A percentile compares a stretch with the other conserved stretches of the same genome.
phyloP scores from a whole-genome alignment of 345 rosid species.

The Clausena lansium region DNA sequence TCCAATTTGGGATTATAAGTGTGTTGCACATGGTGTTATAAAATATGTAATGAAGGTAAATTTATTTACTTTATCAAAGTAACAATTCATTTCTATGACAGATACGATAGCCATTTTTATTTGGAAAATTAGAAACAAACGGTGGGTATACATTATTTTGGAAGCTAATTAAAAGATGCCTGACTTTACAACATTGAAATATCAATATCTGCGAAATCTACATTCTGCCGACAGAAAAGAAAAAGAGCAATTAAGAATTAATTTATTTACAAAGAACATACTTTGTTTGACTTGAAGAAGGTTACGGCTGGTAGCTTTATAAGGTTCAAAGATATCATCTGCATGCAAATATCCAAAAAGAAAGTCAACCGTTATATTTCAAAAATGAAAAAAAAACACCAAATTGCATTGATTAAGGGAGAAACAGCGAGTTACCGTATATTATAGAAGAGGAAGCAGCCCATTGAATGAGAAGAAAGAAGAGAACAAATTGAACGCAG shows the following conservation, averaged over 20 bases:
- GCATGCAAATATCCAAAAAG: slow-evolving; percentile 11
- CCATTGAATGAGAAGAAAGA: slow-evolving; percentile 29
- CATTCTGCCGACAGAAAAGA: not conserved
- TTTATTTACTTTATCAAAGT: not conserved
- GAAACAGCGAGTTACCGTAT: slow-evolving; percentile 31
- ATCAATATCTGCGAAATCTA: not conserved
- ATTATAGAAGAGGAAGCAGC: slow-evolving; percentile 34
- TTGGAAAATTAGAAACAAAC: not conserved
- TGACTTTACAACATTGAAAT: not conserved
- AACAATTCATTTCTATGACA: not conserved
- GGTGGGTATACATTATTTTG: not conserved
- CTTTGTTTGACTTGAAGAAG: slow-evolving; percentile 68
- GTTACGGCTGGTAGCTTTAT: slow-evolving; percentile 43
- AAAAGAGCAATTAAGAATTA: not conserved
- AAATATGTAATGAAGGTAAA: not conserved
- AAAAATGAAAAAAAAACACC: too few species aligned
- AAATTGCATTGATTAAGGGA: not conserved
- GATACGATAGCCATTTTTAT: not conserved
- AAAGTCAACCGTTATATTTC: not conserved
- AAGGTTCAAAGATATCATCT: slow-evolving; percentile 48
- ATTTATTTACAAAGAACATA: slow-evolving; percentile 21
- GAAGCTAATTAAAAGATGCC: not conserved
- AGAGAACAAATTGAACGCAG: slow-evolving; percentile 26
- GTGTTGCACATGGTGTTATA: not conserved
- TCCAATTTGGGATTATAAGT: not conserved